phyloP scores from a whole-genome alignment of 2,329 filamentous ascomycete genomes.

The Pseudogymnoascus pannorum region DNA sequence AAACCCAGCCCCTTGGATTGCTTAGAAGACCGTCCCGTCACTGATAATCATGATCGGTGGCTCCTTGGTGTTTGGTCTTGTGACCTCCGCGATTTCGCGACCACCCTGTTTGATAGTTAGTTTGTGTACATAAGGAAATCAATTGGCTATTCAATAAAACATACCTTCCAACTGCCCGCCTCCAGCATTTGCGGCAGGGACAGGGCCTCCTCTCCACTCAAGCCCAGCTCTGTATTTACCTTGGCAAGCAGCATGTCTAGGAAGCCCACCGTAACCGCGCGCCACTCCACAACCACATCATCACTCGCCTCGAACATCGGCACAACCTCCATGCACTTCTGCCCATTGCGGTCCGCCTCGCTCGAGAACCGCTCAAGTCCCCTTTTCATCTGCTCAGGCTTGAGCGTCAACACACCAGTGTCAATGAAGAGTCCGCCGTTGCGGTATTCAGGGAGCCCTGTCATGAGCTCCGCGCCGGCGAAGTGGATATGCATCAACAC shows the following conservation, averaged over 20 bases:
- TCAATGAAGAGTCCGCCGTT: conserved; percentile 87
- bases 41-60: conserved; percentile 94
- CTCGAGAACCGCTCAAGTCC: conserved; percentile 63
- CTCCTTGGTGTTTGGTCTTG: conserved; percentile 90
- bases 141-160: conserved; percentile 21
- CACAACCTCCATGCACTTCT: conserved; percentile 65
- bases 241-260: conserved; percentile 63
- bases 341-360: conserved; percentile 64
- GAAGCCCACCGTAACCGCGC: conserved; percentile 67
- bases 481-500: conserved; percentile 74
- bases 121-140: conserved; percentile 10
- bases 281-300: conserved; percentile 75
- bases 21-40: conserved; percentile 86
- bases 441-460: conserved; percentile 83
- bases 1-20: background rate
- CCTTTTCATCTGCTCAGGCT: conserved; percentile 59
- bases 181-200: conserved; percentile 84
- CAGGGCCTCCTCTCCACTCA: conserved; percentile 63
- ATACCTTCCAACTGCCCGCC: conserved; percentile 95
- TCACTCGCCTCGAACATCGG: conserved; percentile 67
- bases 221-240: conserved; percentile 59
- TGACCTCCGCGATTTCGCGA: conserved; percentile 91
- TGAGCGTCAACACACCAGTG: conserved; percentile 71
- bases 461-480: conserved; percentile 72
- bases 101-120: conserved; percentile 54